Percentiles rank a stretch among this genome's conserved stretches.
Conservation (phyloP, 164 flowering plant genomes). For the Protea cynaroides region DNA sequence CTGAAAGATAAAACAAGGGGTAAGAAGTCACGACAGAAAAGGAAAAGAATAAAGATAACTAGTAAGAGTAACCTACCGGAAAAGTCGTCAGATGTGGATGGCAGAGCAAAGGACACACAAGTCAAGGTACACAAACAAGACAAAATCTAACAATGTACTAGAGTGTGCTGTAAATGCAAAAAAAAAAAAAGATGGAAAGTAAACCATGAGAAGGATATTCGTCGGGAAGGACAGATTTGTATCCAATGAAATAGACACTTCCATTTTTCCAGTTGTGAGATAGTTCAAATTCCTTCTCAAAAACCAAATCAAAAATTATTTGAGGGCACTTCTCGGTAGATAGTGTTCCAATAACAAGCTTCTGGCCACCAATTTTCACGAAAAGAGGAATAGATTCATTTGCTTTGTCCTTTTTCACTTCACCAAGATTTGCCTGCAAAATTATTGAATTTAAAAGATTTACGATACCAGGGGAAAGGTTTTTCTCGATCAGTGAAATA, state of each 20-base stretch:
- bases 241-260: constrained; percentile 66
- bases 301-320: constrained; percentile 48
- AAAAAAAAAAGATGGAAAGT: neutral
- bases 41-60: neutral
- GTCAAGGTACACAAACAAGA: constrained; percentile 10
- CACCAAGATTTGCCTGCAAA: constrained; percentile 65
- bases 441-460: neutral
- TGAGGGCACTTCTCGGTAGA: constrained; percentile 44
- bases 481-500: no score
- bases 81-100: constrained; percentile 5
- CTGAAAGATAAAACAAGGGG: constrained; percentile 12
- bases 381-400: constrained; percentile 31
- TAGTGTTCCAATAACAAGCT: constrained; percentile 58
- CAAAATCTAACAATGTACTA: neutral
- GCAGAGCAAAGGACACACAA: neutral
- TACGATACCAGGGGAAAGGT: neutral
- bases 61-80: constrained; percentile 7
- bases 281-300: constrained; percentile 75
- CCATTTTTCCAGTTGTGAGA: constrained; percentile 80
- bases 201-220: constrained; percentile 35
- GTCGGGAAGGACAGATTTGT: constrained; percentile 22
- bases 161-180: neutral
- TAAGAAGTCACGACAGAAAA: no score
- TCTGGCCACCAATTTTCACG: constrained; percentile 43
- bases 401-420: constrained; percentile 47